Evolutionary conservation across 805 yeast species (phyloP).

Genomic region (Wickerhamomyces xylosicus): DNA sequence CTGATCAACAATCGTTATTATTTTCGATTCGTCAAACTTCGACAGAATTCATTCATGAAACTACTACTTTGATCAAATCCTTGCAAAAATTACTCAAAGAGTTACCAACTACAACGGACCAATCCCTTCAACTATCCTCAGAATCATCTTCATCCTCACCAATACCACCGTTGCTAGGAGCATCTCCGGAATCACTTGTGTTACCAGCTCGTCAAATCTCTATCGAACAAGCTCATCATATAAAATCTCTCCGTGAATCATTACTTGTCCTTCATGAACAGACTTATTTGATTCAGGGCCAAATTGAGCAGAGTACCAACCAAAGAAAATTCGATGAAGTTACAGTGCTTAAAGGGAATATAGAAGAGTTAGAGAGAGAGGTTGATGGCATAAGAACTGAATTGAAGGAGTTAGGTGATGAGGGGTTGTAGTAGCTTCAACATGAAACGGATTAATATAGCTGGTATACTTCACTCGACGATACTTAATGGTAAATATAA

Average conservation of each 20-base stretch:
- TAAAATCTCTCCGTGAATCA: slow-evolving; percentile 56
- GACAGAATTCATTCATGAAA: neutral
- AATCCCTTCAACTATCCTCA: slow-evolving; percentile 39
- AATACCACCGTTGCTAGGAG: no score
- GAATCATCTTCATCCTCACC: slow-evolving; percentile 45
- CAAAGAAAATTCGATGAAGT: slow-evolving; percentile 74
- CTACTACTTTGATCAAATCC: neutral
- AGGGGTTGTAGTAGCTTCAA: no score
- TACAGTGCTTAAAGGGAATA: slow-evolving; percentile 44
- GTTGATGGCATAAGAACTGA: slow-evolving; percentile 27
- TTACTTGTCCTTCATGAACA: slow-evolving; percentile 86
- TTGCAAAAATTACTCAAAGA: neutral
- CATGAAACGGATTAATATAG: no score
- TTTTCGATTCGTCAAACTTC: neutral
- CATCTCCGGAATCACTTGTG: slow-evolving; percentile 52
- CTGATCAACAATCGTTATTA: neutral
- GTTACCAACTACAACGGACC: slow-evolving; percentile 9
- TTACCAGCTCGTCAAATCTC: slow-evolving; percentile 49
- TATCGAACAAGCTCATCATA: slow-evolving; percentile 26
- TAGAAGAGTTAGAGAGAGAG: slow-evolving; percentile 27
- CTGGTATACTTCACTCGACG: no score
- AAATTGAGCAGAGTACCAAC: slow-evolving; percentile 51
- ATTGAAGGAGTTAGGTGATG: neutral
- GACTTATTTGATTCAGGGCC: slow-evolving; percentile 53
- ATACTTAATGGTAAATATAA: no score